Evolutionary conservation across 257 asterid species (phyloP).

Genomic region (Phtheirospermum japonicum): DNA sequence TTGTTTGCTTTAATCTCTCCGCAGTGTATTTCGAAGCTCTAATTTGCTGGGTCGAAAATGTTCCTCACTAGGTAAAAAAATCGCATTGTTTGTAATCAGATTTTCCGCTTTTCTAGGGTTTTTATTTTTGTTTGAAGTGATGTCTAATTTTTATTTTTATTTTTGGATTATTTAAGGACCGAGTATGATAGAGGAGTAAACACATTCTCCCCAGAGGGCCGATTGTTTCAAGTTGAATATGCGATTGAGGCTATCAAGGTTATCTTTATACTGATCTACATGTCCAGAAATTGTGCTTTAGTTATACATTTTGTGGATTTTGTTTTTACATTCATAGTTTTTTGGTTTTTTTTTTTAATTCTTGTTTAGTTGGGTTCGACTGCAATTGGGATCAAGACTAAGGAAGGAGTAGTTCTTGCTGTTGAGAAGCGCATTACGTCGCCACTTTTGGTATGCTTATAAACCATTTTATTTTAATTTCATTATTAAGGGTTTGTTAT

Average conservation of each 20-base stretch:
- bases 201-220: slow-evolving; percentile 95
- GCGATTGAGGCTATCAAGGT: slow-evolving; percentile 57
- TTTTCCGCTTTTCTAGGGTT: slow-evolving; percentile 13
- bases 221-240: slow-evolving; percentile 53
- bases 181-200: slow-evolving; percentile 93
- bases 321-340: not conserved
- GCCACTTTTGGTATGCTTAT: slow-evolving; percentile 53
- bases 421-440: slow-evolving; percentile 88
- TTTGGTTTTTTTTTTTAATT: no score
- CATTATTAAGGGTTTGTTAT: not conserved
- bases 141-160: not conserved
- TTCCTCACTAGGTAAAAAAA: slow-evolving; percentile 70
- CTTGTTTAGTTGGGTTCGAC: slow-evolving; percentile 61
- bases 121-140: not conserved
- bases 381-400: slow-evolving; percentile 75
- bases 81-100: not conserved
- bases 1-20: slow-evolving; percentile 2
- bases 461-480: not conserved
- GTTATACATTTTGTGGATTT: not conserved
- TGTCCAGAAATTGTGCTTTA: not conserved
- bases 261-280: not conserved
- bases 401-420: slow-evolving; percentile 80
- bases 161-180: slow-evolving; percentile 42
- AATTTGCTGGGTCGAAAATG: slow-evolving; percentile 40
- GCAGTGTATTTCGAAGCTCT: slow-evolving; percentile 31